Conservation (phyloP, 768 basidiomycete genomes). For the Russula abietina region DNA sequence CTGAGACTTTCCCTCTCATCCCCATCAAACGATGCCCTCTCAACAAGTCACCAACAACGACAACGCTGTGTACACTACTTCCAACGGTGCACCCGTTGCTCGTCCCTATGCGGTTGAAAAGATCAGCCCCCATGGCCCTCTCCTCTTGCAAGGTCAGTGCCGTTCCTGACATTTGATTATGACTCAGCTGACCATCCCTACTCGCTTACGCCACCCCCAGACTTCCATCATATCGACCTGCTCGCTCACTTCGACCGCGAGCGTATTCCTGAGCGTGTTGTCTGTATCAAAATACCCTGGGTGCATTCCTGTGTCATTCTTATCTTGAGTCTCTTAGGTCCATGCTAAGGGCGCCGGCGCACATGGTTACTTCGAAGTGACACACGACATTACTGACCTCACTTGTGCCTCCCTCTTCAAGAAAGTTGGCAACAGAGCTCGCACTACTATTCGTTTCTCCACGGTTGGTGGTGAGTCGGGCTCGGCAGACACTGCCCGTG, state of each 20-base stretch:
- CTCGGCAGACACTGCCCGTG: constrained; percentile 86
- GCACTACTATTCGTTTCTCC: constrained; percentile 80
- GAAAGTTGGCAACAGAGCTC: constrained; percentile 60
- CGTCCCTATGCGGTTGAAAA: constrained; percentile 79
- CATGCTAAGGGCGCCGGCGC: constrained; percentile 92
- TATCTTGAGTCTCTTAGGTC: constrained; percentile 42
- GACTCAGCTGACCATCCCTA: constrained; percentile 4
- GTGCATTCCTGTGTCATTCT: background rate
- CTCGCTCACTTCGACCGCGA: constrained; percentile 92
- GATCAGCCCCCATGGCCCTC: constrained; percentile 69
- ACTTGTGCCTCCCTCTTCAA: constrained; percentile 66
- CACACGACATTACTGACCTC: constrained; percentile 77
- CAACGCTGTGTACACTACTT: constrained; percentile 73
- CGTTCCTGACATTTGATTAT: background rate
- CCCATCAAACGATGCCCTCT: constrained; percentile 49
- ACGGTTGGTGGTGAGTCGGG: constrained; percentile 89
- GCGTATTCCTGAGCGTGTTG: constrained; percentile 93
- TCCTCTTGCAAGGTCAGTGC: constrained; percentile 73
- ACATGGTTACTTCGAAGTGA: constrained; percentile 89
- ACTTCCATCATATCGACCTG: constrained; percentile 85
- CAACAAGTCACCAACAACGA: constrained; percentile 53
- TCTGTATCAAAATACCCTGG: constrained; percentile 33
- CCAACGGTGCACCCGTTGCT: constrained; percentile 69
- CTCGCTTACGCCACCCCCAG: constrained; percentile 36
- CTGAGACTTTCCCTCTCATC: background rate